Evolutionary conservation across 2,329 filamentous ascomycete species (phyloP), one percentile per base, ranked within the genome.

Genomic region (Eutypa lata): DNA sequence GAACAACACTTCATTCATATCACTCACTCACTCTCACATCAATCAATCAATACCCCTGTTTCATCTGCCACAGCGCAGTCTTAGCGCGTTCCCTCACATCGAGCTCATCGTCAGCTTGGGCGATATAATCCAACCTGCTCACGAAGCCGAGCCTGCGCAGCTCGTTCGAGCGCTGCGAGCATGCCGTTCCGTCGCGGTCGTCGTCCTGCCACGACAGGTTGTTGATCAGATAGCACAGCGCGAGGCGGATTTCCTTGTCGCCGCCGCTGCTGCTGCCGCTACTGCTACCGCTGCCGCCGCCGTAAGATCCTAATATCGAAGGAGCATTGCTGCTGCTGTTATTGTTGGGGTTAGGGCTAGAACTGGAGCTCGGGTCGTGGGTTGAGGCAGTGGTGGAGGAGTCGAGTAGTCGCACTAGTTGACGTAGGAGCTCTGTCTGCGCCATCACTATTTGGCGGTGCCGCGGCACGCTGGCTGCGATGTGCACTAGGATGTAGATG

Each of bases 171-270:
- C 94, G 81, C 61, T 86, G 80, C 28, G 80, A 76, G 56, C 88
- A 90, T 10, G 81, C 82, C 21, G 78, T 74, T 19, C 77, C 74
- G 61, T 96, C 91, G 28, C 72, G 78, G 7, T 81, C 78, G 62
- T 93, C 87, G 56, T 97, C 92, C 56, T 87, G 80, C 78, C 88
- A 95, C 0, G 90, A 89, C 43, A 99, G 79, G 67, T 97, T 97
- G 67, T 87, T 89, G 44, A 95, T 80, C 43, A 96, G 78, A 80
- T 92, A 93, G 58, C 90, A 91, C 61, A 94, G 84, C 45, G 87
- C 87, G 19, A 86, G 80, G 6, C 93, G 86, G 7, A 99, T 87
- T 42, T 88, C 83, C 45, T 82, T 81, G 65, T 89, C 84, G 43
- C 83, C 35, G 35, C 35, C 13, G 35, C 4, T 38, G 35, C 35